Evolutionary conservation across 371 early-diverging fungal species (phyloP), one percentile per base, ranked within the genome.

Genomic region (Smittium mucronatum): DNA sequence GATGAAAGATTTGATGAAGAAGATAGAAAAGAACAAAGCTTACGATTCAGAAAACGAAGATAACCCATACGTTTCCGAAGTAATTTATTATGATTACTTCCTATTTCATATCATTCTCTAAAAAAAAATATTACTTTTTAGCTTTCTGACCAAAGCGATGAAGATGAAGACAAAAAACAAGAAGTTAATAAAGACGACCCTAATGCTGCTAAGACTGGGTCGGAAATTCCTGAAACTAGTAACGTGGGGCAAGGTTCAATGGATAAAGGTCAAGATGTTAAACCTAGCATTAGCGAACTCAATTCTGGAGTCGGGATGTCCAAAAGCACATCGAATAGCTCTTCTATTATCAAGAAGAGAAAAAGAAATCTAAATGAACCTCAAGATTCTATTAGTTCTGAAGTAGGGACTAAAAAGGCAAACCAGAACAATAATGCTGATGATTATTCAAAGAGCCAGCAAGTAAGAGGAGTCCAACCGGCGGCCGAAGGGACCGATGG

Each of bases 31-130:
- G 73, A 87, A 86, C 71, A 80, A 79, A 26, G 87, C 81, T 1
- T 90, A 91, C 71, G 90, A 87, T 32, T 87, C 87, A 60, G 90
- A 90, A 65, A 85, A 85, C 35, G 90, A 90, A 33, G 87, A 86
- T 11, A 81, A 78, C 34, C 89, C 89, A 1, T 91, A 90, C 80
- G 85, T 85, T 2, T 82, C 85, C 5, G 76, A 76, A 2, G 33
- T 64, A 64, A 61, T 11, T 30, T 30, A 16, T 11, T 32, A 47
- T n/a, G n/a, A n/a, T 68, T 68, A 15, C 16, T 68, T 35, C 21
- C 32, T 57, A 30, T 35, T 32, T 35, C 36, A 28, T n/a, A 34
- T 28, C 66, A 21, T 35, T 29, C 64, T 8, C 69, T 31, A 67
- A 21, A 17, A 30, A 34, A 64, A 34, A 17, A 36, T n/a, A 58